Base-by-base conservation (phyloP, 1,139 yeast genomes). In the Yamadazyma diospyri region DNA sequence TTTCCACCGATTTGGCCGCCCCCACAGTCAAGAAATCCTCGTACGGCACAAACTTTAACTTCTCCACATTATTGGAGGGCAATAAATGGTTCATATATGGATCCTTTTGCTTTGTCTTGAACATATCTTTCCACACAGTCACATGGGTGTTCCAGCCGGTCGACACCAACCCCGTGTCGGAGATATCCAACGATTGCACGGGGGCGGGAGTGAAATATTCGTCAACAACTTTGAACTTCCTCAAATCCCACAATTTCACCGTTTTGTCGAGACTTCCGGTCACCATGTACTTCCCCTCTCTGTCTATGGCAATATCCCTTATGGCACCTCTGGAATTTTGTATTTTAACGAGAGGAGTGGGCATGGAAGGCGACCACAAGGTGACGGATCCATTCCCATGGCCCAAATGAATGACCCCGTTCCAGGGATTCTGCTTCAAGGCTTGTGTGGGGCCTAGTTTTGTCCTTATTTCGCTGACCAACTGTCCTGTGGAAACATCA, bases 121-220 rank as follows among this genome's bases (percentile, higher is more conserved):
- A 72, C 13, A 77, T 71, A 54, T 84, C 89, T 50, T 85, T 84
- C 94, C 95, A 86, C 9, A 84, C 69, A 3, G 95, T 87, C 2
- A 89, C 84, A 59, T 88, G 96, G 0, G 97, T 87, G 9, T 97
- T 96, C 89, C 97, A 87, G 3, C 94, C 85, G 16, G 87, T 88
- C 2, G 94, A 79, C 26, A 94, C 61, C 23, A 94, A 65, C 0
- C 97, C 97, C 1, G 86, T 72, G 54, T 92, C 97, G 1, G 97
- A 87, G 27, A 89, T 81, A 46, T 81, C 79, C 26, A 88, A 61
- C 14, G 88, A 75, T 7, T 78, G 69, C 0, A 95, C 95, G 1
- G 96, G 97, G 0, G 96, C 83, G 14, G 95, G 97, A 5, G 94
- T 71, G 47, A 61, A 70, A 49, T 82, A 82, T 9, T 82, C 72